Evolutionary conservation across 495 filamentous ascomycete genomes (phyloP), one percentile per base, ranked within the genome.

Genomic region (Penicillium desertorum): DNA sequence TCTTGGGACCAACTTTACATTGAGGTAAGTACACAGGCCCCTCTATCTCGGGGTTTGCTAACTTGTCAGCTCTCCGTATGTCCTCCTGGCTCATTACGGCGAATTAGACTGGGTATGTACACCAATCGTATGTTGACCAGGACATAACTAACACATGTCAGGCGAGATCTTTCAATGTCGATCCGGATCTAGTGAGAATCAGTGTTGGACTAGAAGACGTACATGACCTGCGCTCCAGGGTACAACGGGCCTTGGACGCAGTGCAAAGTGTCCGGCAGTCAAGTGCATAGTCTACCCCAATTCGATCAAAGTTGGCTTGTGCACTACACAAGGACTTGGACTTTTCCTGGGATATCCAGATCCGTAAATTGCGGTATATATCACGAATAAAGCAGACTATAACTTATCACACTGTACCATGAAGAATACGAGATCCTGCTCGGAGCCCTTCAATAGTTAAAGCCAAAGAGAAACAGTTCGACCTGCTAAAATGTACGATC

Each of bases 1-100:
- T 67, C 79, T 98, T 22, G 94, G 94, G 0, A 98, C 95, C 0
- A 98, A 98, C 65, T 98, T 99, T 71, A 98, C 94, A 1, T 76
- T 99, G 46, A 86, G 78, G 83, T 83, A 55, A 63, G 68, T 63
- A 50, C 8, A 16, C 14, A 20, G 19, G 17, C 23, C 8, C 19
- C 1, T 1, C 4, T 49, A 46, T 9, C 8, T 29, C 22, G 34
- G 10, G 4, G 20, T 29, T 16, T 45, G 43, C 57, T 54, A 41
- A 62, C 6, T 45, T 47, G 37, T 39, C 54, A 86, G 84, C 64
- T 95, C 86, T 36, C 94, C 95, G 9, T 98, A 96, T 62, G 90
- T 93, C 29, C 72, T 98, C 16, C 73, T 98, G 25, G 95, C 95
- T 22, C 95, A 98, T 69, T 98, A 94, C 59, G 76, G 82, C 53